Percentiles rank a stretch among this genome's conserved stretches.
Conservation (phyloP, 345 rosid species). For the Ceriops decandra region DNA sequence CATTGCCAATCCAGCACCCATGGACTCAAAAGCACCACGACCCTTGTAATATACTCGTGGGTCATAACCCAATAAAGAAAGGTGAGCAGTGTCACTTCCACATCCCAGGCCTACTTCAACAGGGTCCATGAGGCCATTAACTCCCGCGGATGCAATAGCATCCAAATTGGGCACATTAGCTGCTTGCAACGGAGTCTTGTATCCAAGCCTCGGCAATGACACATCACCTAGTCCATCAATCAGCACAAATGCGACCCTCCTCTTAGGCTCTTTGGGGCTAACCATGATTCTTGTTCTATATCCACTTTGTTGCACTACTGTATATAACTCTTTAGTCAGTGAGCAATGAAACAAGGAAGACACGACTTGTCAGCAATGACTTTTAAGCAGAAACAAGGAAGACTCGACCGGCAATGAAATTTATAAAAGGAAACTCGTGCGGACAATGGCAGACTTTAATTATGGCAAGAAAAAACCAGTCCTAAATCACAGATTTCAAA, state of each 20-base stretch:
- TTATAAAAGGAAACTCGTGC: background rate
- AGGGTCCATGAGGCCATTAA: slow-evolving; percentile 98
- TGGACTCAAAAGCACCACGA: slow-evolving; percentile 94
- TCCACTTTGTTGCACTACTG: too few species aligned
- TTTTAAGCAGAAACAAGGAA: too few species aligned
- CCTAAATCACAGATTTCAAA: too few species aligned
- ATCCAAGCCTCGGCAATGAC: slow-evolving; percentile 67
- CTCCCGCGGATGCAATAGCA: slow-evolving; percentile 84
- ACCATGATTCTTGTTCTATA: slow-evolving; percentile 32
- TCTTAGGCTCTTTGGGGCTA: slow-evolving; percentile 38
- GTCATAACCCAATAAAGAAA: slow-evolving; percentile 84
- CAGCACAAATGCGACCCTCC: slow-evolving; percentile 81
- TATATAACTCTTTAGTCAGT: too few species aligned
- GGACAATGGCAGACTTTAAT: background rate
- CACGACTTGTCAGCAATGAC: too few species aligned
- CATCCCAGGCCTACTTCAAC: slow-evolving; percentile 99
- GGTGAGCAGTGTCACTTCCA: slow-evolving; percentile 99
- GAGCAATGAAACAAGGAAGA: too few species aligned
- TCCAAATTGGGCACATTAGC: slow-evolving; percentile 73
- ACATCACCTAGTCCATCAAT: slow-evolving; percentile 95
- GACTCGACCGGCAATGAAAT: too few species aligned
- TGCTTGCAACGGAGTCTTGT: slow-evolving; percentile 76
- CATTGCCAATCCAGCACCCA: slow-evolving; percentile 98
- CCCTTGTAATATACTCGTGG: slow-evolving; percentile 90
- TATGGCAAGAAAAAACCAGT: background rate